Conservation (phyloP, 495 filamentous ascomycete genomes). For the Apodospora peruviana region DNA sequence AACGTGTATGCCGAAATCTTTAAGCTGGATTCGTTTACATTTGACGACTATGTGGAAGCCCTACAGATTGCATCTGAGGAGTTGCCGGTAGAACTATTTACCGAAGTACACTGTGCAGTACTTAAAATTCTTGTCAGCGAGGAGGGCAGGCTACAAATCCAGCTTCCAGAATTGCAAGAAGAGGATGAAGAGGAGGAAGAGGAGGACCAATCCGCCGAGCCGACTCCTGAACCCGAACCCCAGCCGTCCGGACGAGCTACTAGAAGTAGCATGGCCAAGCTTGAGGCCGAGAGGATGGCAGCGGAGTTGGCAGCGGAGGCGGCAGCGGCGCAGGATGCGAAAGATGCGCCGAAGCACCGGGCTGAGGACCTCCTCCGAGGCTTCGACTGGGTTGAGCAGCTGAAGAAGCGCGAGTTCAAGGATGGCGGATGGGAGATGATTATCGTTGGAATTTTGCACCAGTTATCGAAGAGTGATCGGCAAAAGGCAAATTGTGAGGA, state of each 20-base stretch:
- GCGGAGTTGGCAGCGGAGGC: constrained; percentile 48
- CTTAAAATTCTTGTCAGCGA: constrained; percentile 80
- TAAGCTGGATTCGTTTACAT: constrained; percentile 90
- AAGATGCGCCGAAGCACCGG: constrained; percentile 52
- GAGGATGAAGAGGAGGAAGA: constrained; percentile 59
- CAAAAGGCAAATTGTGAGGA: constrained; percentile 69
- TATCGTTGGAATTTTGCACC: constrained; percentile 78
- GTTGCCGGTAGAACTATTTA: constrained; percentile 77
- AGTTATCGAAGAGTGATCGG: constrained; percentile 70
- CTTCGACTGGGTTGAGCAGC: constrained; percentile 77
- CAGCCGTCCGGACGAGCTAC: constrained; percentile 67
- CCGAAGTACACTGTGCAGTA: constrained; percentile 86
- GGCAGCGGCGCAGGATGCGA: constrained; percentile 30
- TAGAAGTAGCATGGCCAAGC: constrained; percentile 75
- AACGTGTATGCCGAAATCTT: constrained; percentile 95
- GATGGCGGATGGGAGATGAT: constrained; percentile 90
- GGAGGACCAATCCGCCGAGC: constrained; percentile 53
- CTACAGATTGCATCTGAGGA: constrained; percentile 74
- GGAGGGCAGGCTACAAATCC: constrained; percentile 70
- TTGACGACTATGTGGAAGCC: constrained; percentile 91
- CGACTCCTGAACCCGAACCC: constrained; percentile 62
- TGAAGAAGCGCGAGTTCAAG: constrained; percentile 78
- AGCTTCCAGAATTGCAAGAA: constrained; percentile 71
- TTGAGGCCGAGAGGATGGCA: constrained; percentile 60
- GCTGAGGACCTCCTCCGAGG: constrained; percentile 71